Evolutionary conservation across 805 yeast species (phyloP).

Genomic region (Pichia rugopelliculosa): DNA sequence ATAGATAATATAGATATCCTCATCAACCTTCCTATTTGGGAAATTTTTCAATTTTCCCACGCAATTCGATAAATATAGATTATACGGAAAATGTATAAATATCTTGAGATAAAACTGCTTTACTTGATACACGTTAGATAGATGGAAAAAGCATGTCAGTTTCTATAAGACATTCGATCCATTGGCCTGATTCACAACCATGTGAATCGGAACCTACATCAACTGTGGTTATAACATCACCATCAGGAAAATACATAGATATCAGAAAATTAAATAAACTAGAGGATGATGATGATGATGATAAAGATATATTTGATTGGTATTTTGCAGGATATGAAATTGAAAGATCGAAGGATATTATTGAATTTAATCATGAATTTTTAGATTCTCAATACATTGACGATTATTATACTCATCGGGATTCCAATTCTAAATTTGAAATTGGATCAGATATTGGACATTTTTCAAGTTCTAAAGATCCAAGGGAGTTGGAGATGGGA

Average conservation of each 20-base stretch:
- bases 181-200: slow-evolving; percentile 37
- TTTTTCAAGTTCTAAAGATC: not conserved
- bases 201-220: slow-evolving; percentile 36
- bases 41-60: not conserved
- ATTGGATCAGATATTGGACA: slow-evolving; percentile 12
- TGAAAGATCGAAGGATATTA: slow-evolving; percentile 27
- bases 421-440: not conserved
- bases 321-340: slow-evolving; percentile 46
- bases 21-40: too few relatives aligned
- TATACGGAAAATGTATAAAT: too few relatives aligned
- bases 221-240: slow-evolving; percentile 43
- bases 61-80: too few relatives aligned
- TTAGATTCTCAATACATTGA: slow-evolving; percentile 35
- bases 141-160: slow-evolving; percentile 24
- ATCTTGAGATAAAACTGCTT: too few relatives aligned
- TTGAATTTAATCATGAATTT: slow-evolving; percentile 35
- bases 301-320: slow-evolving; percentile 56
- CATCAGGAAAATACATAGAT: slow-evolving; percentile 41
- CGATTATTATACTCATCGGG: slow-evolving; percentile 7
- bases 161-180: slow-evolving; percentile 44
- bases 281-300: not conserved
- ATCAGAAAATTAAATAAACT: slow-evolving; percentile 33
- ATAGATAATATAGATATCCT: too few relatives aligned
- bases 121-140: too few relatives aligned
- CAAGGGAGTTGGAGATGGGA: slow-evolving; percentile 26